These are phyloP conservation scores for Inga laurina DNA, from an alignment of 306 rosid genomes.

Conservation along the genomic window DNA sequence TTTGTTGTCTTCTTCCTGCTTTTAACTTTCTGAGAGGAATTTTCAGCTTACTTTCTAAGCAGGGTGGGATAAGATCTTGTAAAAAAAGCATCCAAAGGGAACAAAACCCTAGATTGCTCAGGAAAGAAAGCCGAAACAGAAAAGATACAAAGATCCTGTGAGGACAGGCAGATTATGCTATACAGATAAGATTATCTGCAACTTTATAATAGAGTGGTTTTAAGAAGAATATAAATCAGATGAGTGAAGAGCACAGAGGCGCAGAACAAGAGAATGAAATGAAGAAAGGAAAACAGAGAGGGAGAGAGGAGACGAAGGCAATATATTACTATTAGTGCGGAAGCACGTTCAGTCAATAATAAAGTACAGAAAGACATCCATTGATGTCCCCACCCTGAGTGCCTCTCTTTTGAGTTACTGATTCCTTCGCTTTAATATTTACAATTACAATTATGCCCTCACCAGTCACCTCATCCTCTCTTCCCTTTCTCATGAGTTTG, in stretches of 20 bases:
- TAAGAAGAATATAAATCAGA: constrained; percentile 32
- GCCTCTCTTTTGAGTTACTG: neutral
- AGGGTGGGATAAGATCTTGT: constrained; percentile 83
- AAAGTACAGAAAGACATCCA: constrained; percentile 26
- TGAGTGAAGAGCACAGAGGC: constrained; percentile 1
- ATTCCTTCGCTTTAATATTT: too few relatives aligned
- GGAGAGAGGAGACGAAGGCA: neutral
- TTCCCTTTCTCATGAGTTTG: neutral
- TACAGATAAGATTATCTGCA: constrained; percentile 6
- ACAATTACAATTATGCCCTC: neutral
- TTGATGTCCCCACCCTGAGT: too few relatives aligned
- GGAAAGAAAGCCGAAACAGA: constrained; percentile 23
- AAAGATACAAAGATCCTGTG: constrained; percentile 29
- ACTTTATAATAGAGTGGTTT: constrained; percentile 31
- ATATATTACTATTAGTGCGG: constrained; percentile 9
- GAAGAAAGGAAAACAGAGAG: neutral
- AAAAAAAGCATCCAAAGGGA: constrained; percentile 62
- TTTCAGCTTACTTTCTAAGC: constrained; percentile 69
- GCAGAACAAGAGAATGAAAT: neutral
- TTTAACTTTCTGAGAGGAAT: constrained; percentile 36
- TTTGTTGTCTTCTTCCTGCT: constrained; percentile 18
- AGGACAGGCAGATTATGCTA: constrained; percentile 18
- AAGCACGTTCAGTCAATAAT: constrained; percentile 8
- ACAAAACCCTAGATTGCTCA: constrained; percentile 30
- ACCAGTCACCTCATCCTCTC: too few relatives aligned